Evolutionary conservation across 768 basidiomycete species (phyloP).

Genomic region (Russula olivacea): DNA sequence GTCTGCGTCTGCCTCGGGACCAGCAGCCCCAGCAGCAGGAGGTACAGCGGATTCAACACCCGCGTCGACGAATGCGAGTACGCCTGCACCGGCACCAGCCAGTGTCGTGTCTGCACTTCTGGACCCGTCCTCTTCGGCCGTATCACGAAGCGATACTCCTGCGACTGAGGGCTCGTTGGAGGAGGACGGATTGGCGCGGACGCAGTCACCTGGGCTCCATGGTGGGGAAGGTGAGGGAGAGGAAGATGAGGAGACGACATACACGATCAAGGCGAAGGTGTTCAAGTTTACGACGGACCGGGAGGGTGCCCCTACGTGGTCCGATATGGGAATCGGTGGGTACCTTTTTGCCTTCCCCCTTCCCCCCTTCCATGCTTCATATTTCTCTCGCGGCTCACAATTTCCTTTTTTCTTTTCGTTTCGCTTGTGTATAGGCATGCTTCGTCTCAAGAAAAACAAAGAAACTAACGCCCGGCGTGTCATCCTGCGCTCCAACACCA

Average conservation of each 20-base stretch:
- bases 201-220: slow-evolving; percentile 32
- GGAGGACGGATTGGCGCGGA: slow-evolving; percentile 25
- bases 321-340: slow-evolving; percentile 62
- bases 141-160: slow-evolving; percentile 25
- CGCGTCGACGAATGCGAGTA: not conserved
- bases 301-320: slow-evolving; percentile 48
- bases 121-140: not conserved
- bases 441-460: slow-evolving; percentile 72
- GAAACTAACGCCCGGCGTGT: slow-evolving; percentile 51
- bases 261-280: slow-evolving; percentile 55
- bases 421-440: slow-evolving; percentile 41
- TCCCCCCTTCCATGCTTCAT: no score
- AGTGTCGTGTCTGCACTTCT: not conserved
- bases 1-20: not conserved
- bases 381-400: not conserved
- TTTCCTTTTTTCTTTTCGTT: no score
- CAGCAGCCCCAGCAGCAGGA: not conserved
- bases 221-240: slow-evolving; percentile 77
- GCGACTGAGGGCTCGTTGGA: slow-evolving; percentile 28
- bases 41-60: not conserved
- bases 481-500: slow-evolving; percentile 64
- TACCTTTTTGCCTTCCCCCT: slow-evolving; percentile 9
- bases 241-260: slow-evolving; percentile 66
- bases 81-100: not conserved
- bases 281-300: slow-evolving; percentile 51